Base-by-base conservation (phyloP, 2,329 filamentous ascomycete genomes). In the Arthroderma sp. region DNA sequence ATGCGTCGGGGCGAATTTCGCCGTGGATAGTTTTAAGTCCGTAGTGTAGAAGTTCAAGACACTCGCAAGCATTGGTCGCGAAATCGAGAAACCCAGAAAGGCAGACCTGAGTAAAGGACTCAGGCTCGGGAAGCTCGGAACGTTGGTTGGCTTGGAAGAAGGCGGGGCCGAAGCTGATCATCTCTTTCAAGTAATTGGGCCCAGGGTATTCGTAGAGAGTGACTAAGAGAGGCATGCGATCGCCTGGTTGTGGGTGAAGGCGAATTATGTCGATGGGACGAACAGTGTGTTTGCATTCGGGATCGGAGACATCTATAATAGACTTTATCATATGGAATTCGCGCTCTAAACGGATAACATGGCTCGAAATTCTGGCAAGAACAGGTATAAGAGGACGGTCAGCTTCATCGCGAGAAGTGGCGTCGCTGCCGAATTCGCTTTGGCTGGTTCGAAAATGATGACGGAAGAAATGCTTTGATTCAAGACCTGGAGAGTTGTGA, bases 11-110 rank as follows among this genome's bases (percentile, higher is more conserved):
- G 29, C 89, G 77, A 42, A 96, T 81, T 63, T 96, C 89, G 38
- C 89, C 89, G 55, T 95, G 89, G 1, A 94, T 81, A 46, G 87
- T 78, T 48, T 85, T 81, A 47, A 89, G 77, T 6, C 83, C 81
- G 62, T 95, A 87, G 56, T 96, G 89, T n/a, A 96, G 67, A 39
- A 93, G 79, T 61, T 95, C 88, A 40, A 94, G 66, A 57, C 85
- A 93, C 61, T 93, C 78, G 4, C 83, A 78, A 1, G 88, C 84
- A 27, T 88, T 88, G 47, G 94, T 85, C 29, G 88, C 89, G 58
- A 95, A 95, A 56, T 94, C 83, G 29, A 96, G 73, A 56, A 95
- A 95, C 10, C 77, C 72, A 39, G 82, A 73, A 4, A 95, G 67
- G 38, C 81, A 78, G 37, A 91, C 78, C 33, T 77, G 74, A 11